Percentiles rank a stretch among this genome's conserved stretches.
Conservation (phyloP, 352 stramenopile genomes). For the Synura sp. region DNA sequence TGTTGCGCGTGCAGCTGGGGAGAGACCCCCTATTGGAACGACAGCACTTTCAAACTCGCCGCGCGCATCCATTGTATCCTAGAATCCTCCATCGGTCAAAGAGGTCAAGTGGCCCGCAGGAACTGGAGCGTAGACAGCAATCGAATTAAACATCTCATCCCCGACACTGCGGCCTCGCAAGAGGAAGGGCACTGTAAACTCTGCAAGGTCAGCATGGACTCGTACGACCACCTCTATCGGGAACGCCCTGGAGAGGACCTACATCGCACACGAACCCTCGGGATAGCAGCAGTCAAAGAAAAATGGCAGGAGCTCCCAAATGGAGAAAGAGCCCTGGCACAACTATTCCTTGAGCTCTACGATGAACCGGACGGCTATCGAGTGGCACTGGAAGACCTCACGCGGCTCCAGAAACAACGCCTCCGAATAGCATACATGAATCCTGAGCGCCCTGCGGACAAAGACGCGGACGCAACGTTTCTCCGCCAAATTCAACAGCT, state of each 20-base stretch:
- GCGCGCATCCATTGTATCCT: slow-evolving; percentile 1
- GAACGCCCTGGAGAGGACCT: neutral
- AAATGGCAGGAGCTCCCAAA: neutral
- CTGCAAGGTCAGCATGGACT: slow-evolving; percentile 6
- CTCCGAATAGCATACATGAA: neutral
- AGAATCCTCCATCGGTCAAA: too few species aligned
- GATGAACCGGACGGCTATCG: slow-evolving; percentile 4
- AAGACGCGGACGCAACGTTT: neutral
- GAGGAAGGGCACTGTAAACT: slow-evolving; percentile 36
- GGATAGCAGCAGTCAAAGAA: neutral
- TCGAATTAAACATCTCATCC: slow-evolving; percentile 24
- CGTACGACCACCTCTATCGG: slow-evolving; percentile 26
- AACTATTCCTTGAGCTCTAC: slow-evolving; percentile 1
- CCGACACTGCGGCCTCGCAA: too few species aligned
- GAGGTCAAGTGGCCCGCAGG: neutral
- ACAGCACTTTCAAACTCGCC: slow-evolving; percentile 17
- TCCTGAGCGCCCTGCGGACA: neutral
- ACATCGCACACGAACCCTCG: neutral
- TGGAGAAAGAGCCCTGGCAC: neutral
- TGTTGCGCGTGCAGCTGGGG: neutral
- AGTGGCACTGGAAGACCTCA: slow-evolving; percentile 15
- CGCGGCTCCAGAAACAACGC: neutral
- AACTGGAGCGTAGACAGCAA: too few species aligned
- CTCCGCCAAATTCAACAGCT: neutral
- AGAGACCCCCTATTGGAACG: neutral